Evolutionary conservation across 2,329 filamentous ascomycete species (phyloP), one percentile per base, ranked within the genome.

Genomic region (Macroventuria anomochaeta): DNA sequence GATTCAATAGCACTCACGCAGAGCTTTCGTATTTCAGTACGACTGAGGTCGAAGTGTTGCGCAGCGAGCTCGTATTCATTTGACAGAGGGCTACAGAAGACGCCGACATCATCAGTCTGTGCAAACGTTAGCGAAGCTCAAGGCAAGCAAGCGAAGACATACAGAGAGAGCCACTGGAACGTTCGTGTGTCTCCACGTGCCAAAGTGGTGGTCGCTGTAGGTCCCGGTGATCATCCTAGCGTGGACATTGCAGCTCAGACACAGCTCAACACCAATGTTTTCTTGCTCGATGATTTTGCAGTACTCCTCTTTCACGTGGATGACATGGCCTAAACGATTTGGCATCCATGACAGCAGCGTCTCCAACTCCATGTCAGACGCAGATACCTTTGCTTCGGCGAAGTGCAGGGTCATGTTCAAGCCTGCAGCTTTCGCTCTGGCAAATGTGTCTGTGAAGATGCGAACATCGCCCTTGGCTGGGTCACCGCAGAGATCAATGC

Each of bases 81-180:
- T 0, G 89, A 92, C 3, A 93, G 74, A 0, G 84, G 80, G 66
- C 88, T 93, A 42, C 87, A 87, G 65, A 95, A 95, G 18, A 95
- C 85, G 2, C 90, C 91, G 8, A 93, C 88, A 65, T 95, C 90
- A 68, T 95, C 91, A 1, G 90, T 95, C 88, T 92, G 55, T 4
- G 34, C 17, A 21, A 13, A 5, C 13, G 25, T 68, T 11, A 70
- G 64, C 29, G 7, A 34, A 21, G 47, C 29, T 26, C 29, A 11
- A 48, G 7, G 12, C 1, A 6, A 29, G 17, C 5, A 7, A 11
- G 7, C n/a, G 11, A 13, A 6, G 31, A 83, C 88, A 78, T 76
- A 92, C 89, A 64, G 85, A 87, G 38, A 93, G 76, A 4, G 85
- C 84, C 37, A 93, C 65, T 7, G 68, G 68, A 21, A 73, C 68